Percentiles rank a stretch among this genome's conserved stretches.
phyloP scores from a whole-genome alignment of 2,329 filamentous ascomycete species.

The Penicillium corylophilum region DNA sequence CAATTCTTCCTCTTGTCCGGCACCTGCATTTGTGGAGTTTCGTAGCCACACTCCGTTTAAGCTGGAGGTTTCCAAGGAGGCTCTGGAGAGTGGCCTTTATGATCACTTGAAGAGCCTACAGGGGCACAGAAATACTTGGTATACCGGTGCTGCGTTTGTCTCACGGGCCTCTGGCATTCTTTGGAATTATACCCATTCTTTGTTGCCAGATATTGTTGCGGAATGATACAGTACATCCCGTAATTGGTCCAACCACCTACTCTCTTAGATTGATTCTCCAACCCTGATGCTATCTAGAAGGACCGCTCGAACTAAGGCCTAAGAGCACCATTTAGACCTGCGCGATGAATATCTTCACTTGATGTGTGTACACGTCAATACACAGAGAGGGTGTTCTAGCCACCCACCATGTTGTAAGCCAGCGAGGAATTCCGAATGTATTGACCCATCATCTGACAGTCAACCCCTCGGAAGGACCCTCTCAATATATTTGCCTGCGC shows the following conservation, averaged over 20 bases:
- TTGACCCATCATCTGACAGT: background rate
- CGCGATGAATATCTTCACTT: too few species aligned
- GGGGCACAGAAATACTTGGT: conserved; percentile 43
- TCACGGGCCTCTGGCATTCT: conserved; percentile 8
- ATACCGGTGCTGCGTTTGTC: conserved; percentile 41
- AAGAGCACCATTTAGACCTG: too few species aligned
- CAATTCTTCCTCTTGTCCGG: background rate
- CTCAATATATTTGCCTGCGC: background rate
- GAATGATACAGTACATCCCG: too few species aligned
- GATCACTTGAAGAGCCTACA: conserved; percentile 41
- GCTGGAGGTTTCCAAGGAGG: conserved; percentile 29
- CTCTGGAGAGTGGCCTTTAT: conserved; percentile 41
- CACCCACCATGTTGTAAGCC: background rate
- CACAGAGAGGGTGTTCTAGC: background rate
- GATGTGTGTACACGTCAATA: too few species aligned
- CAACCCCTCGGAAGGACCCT: background rate
- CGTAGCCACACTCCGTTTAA: conserved; percentile 33
- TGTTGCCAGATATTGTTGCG: background rate
- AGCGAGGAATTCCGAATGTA: background rate
- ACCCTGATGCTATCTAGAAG: too few species aligned
- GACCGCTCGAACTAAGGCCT: too few species aligned
- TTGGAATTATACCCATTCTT: conserved; percentile 14
- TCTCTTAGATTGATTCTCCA: too few species aligned
- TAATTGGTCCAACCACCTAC: too few species aligned
- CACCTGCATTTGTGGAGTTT: background rate